Evolutionary conservation across 345 rosid species (phyloP), one percentile per base, ranked within the genome.

Genomic region (Citrus reticulata): DNA sequence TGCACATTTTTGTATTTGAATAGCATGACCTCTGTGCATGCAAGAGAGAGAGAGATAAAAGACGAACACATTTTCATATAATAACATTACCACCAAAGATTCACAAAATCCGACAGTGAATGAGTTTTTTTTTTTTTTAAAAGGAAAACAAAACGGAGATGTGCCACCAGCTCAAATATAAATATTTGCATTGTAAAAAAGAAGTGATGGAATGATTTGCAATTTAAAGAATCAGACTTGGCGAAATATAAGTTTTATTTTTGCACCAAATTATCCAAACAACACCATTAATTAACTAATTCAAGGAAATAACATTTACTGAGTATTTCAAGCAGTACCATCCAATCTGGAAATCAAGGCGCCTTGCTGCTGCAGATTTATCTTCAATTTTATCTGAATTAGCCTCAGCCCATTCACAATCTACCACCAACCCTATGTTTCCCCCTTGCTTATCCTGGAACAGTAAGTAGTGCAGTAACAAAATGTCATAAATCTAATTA

Each of bases 301-400:
- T n/a, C 14, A 61, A 4, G 14, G 7, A 24, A 76, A 76, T 51
- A 66, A 22, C 30, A n/a, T 65, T 73, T 13, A 74, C 24, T 6
- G 32, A 61, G 46, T 72, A 40, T 25, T 78, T 51, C 57, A 49
- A 55, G 74, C 68, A 77, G 20, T 86, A 95, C 99, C 98, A 95
- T 82, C 99, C 99, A 78, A 92, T 83, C 83, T 88, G 93, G 85
- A 93, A 95, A 82, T 93, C 98, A 34, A 95, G 78, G 70, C 96
- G 95, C 88, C 96, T 79, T 51, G 83, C 84, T 42, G 97, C 93
- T 30, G 96, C 97, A 78, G 70, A 67, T 79, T 80, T 81, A 84
- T 95, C 90, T 62, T 89, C 90, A n/a, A 61, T 64, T 82, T 78
- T 81, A 24, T 93, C 89, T 6, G 96, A 89, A 77, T 83, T 85